Evolutionary conservation across 495 filamentous ascomycete genomes (phyloP), one percentile per base, ranked within the genome.

Genomic region (Friedmanniomyces endolithicus): DNA sequence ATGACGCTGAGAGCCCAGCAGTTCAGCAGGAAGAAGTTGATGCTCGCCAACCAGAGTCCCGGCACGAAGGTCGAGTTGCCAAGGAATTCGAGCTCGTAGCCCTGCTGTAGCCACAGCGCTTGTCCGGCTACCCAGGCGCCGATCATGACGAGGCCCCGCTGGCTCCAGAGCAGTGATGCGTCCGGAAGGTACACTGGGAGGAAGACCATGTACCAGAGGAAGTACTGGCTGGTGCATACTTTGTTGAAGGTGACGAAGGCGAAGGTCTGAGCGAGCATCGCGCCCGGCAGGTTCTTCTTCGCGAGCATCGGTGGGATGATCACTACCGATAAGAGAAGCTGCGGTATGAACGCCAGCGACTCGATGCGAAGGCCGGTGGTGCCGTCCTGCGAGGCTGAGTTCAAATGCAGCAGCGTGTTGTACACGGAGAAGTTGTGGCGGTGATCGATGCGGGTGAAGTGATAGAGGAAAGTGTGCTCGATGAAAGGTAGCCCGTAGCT

Each of bases 211-310:
- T 98, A 96, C 92, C 92, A 98, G 53, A 98, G 78, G 66, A 97
- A 97, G 65, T 98, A 98, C 89, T 95, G 92, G 64, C 86, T 90
- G 1, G 92, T 98, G 76, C 90, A 95, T 17, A 98, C 92, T 73
- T 98, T 98, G 67, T 98, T 98, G 54, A 95, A 97, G 6, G 87
- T 81, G 6, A 97, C 92, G 68, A 98, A 98, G 0, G 92, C 86
- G 66, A 96, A 95, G 0, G 94, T 97, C 70, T 98, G 92, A n/a
- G 87, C 88, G n/a, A 98, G 77, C 82, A 97, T 87, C n/a, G 89
- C 78, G 0, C 82, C 77, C 0, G 92, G 75, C 0, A 98, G 75
- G 63, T 86, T 81, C 64, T 79, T 85, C 68, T 90, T 95, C 8
- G 87, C 87, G n/a, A 92, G 68, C 2, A 78, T 74, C 0, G 92